These are phyloP conservation scores for Diphasiastrum complanatum DNA, from an alignment of 83 land plant genomes.

Conservation along the genomic window DNA sequence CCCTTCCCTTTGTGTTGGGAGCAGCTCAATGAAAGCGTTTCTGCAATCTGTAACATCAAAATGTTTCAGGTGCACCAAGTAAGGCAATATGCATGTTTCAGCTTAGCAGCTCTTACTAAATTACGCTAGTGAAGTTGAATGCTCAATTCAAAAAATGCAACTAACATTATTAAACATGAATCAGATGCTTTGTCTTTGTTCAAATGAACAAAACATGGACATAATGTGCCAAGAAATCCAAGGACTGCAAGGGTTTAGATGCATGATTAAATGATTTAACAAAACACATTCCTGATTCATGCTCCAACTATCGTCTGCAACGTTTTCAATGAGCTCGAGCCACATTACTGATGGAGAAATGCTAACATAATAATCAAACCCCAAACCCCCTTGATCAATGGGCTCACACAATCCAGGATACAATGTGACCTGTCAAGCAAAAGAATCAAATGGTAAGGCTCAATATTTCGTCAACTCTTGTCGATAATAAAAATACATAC, in stretches of 20 bases:
- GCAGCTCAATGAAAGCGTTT: constrained; percentile 38
- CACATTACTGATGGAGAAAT: constrained; percentile 78
- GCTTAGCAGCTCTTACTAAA: too few species aligned
- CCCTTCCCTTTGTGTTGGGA: constrained; percentile 42
- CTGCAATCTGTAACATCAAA: constrained; percentile 57
- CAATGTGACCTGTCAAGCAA: constrained; percentile 69
- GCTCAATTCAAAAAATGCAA: too few species aligned
- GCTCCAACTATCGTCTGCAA: constrained; percentile 75
- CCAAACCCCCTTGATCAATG: constrained; percentile 76
- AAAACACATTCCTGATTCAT: constrained; percentile 55
- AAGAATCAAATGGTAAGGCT: too few species aligned
- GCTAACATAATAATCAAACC: constrained; percentile 88
- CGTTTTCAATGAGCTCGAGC: constrained; percentile 58
- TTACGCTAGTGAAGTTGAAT: too few species aligned
- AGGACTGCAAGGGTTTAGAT: not conserved
- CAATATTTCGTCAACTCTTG: too few species aligned
- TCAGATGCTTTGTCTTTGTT: too few species aligned
- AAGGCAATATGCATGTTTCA: not conserved
- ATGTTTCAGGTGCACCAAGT: not conserved
- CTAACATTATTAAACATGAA: too few species aligned
- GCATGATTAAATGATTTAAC: not conserved
- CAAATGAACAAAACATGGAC: too few species aligned
- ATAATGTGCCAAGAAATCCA: too few species aligned
- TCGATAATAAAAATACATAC: too few species aligned
- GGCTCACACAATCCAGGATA: constrained; percentile 94